Percentiles rank a stretch among this genome's conserved stretches.
Evolutionary conservation across 1,284 basidiomycete species (phyloP).

Genomic region (Malassezia equina): DNA sequence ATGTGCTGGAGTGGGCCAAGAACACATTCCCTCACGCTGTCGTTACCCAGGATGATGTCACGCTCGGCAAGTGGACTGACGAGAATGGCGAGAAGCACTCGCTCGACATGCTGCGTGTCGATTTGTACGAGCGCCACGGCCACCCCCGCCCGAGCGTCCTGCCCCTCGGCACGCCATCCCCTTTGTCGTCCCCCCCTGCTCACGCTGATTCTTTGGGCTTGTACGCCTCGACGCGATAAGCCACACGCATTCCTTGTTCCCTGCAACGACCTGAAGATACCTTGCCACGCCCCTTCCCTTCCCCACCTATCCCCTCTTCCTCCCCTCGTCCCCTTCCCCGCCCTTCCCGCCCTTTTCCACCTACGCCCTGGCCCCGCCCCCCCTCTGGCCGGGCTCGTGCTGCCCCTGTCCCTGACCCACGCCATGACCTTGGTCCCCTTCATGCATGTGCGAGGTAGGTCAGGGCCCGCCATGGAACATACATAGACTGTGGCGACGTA

Average conservation of each 20-base stretch:
- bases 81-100: constrained; percentile 21
- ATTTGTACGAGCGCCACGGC: constrained; percentile 27
- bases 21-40: constrained; percentile 36
- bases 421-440: background rate
- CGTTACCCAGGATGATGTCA: constrained; percentile 20
- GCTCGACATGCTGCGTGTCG: constrained; percentile 31
- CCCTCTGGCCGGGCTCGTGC: no score
- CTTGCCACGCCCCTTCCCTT: background rate
- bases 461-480: background rate
- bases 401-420: background rate
- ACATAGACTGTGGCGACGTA: background rate
- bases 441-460: background rate
- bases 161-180: constrained; percentile 14
- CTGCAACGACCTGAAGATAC: constrained; percentile 8
- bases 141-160: constrained; percentile 26
- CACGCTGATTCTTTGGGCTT: background rate
- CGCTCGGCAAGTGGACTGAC: constrained; percentile 14
- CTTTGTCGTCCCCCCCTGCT: background rate
- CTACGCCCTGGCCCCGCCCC: no score
- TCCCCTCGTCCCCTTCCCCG: background rate
- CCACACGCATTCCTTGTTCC: constrained; percentile 13
- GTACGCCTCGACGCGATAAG: background rate
- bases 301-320: background rate
- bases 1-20: constrained; percentile 42
- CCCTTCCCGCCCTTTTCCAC: background rate